phyloP scores from a whole-genome alignment of 2,329 filamentous ascomycete genomes.

The Pseudocercospora vitis region DNA sequence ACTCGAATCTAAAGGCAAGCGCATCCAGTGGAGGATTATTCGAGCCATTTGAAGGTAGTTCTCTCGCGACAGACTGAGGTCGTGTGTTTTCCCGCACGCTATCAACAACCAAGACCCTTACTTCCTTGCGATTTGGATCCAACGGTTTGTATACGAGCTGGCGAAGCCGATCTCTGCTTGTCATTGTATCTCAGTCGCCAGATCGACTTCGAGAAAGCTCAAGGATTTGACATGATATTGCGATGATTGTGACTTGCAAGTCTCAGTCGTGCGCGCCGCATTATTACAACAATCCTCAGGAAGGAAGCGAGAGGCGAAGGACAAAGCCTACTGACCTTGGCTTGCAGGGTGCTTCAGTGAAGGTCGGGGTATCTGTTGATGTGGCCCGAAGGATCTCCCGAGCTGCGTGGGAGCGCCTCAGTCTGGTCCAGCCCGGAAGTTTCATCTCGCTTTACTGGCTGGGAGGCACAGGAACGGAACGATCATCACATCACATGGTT shows the following conservation, averaged over 20 bases:
- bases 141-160: conserved; percentile 2
- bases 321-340: neutral
- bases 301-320: neutral
- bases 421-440: neutral
- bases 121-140: neutral
- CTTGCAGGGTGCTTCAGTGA: neutral
- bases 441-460: conserved; percentile 1
- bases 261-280: neutral
- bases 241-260: neutral
- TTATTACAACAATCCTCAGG: neutral
- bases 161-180: neutral
- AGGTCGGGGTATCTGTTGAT: neutral
- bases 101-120: conserved; percentile 1
- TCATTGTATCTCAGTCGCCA: neutral
- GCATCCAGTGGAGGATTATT: neutral
- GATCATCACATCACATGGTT: neutral
- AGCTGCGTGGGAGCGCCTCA: neutral
- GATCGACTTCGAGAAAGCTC: neutral
- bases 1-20: neutral
- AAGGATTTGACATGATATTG: neutral
- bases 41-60: neutral
- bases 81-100: neutral
- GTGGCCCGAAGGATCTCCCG: neutral
- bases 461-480: neutral
- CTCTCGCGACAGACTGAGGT: neutral